Evolutionary conservation across 176 grass and related monocot species (phyloP), one percentile per base, ranked within the genome.

Genomic region (Zea luxurians): DNA sequence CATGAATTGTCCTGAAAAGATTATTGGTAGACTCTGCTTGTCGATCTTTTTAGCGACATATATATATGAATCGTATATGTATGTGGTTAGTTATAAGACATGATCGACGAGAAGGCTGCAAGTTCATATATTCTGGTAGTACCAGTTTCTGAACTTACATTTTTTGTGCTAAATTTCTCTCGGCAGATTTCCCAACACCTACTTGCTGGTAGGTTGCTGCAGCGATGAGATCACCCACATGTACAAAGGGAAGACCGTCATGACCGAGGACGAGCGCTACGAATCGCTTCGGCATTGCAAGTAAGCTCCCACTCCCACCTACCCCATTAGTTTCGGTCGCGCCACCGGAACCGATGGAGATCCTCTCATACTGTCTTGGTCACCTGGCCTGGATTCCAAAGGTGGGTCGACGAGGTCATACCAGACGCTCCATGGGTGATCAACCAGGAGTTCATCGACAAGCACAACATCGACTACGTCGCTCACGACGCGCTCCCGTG

Each of bases 271-370:
- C 0, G 89, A 94, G 60, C 86, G 84, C 40, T 95, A 91, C 2
- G 92, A 95, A 66, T 95, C 89, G 11, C 86, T 95, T 87, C 92
- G 92, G 6, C 92, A 94, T 81, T 94, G 92, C 92, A 94, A 89
- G 91, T 83, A 89, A 10, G 50, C 17, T 27, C 27, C 27, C 27
- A 27, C 27, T 67, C 65, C 21, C 61, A 58, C 53, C 37, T 62
- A n/a, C 73, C 21, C 18, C 21, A 13, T 8, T 74, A 16, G 48
- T 13, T 2, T 81, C 5, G 34, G 50, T 52, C 16, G 18, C 71
- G 50, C 18, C 37, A 63, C 27, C 4, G 7, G 7, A 58, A 12
- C 10, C 41, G 20, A 63, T 71, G 36, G 13, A 58, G 49, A 46
- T 55, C 18, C 44, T 61, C 2, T 68, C 27, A 61, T 66, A 54